Base-by-base conservation (phyloP, 2,329 filamentous ascomycete species). In the Ilyonectria robusta region DNA sequence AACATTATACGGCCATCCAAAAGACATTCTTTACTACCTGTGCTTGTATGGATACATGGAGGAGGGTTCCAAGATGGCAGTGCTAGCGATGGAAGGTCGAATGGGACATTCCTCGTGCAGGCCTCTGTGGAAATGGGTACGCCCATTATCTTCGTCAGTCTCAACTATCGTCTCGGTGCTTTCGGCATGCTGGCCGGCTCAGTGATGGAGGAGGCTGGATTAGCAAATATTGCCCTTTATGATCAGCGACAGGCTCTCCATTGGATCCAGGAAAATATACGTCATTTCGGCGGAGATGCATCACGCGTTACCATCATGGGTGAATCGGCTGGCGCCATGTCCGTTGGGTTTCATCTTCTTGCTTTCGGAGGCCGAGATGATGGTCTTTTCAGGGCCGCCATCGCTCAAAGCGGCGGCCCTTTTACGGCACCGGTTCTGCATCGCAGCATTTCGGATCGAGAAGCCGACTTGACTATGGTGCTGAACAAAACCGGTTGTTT, bases 371-470 rank as follows among this genome's bases (percentile, higher is more conserved):
- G 75, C 3, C 77, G 84, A 29, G 80, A 87, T 65, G 84, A 87
- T 62, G 77, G 79, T 0, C 80, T 89, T 2, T 88, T 88, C 72
- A 78, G 83, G 7, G 82, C 73, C 9, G 85, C 80, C 2, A 86
- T 87, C 26, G 79, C 81, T 35, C 73, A 89, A 68, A 87, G 84
- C 7, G 84, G 84, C 9, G 80, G 79, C 44, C 76, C 77, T 4
- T 47, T 53, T 21, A 21, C 21, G 5, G 44, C n/a, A 17, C 31
- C 31, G 13, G n/a, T 42, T 2, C 10, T 15, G 11, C 8, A n/a
- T 23, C 46, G 31, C 29, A 37, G 5, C 5, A 19, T 2, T 1
- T 19, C 35, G 6, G 53, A 42, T 1, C 58, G 58, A 64, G 66
- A 69, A 40, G n/a, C 54, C 59, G n/a, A 51, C 13, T 35, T 31